Evolutionary conservation across 2,329 filamentous ascomycete species (phyloP).

Genomic region (Colletotrichum sublineola): DNA sequence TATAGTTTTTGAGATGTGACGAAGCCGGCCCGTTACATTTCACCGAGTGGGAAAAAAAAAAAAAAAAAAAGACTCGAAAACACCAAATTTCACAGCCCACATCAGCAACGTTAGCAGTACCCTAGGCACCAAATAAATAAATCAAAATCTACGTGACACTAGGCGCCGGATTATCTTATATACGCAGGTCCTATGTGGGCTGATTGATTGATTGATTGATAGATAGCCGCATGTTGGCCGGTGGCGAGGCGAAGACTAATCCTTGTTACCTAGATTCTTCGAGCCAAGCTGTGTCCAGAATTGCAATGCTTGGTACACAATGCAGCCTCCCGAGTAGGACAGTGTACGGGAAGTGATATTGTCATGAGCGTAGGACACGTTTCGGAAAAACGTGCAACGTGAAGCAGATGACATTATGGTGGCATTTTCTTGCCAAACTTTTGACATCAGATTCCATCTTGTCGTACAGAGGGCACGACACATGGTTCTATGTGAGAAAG

Average conservation of each 20-base stretch:
- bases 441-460: background rate
- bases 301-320: conserved; percentile 4
- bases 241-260: conserved; percentile 2
- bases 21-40: rapidly evolving
- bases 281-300: background rate
- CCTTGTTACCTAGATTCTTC: background rate
- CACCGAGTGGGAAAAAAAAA: background rate
- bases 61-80: background rate
- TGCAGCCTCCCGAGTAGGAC: background rate
- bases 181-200: background rate
- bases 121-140: background rate
- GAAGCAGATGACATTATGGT: background rate
- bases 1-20: background rate
- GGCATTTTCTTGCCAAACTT: background rate
- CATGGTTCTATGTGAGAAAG: background rate
- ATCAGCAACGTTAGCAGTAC: background rate
- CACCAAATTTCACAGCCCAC: too few relatives aligned
- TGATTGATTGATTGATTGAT: conserved; percentile 20
- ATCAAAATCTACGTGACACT: background rate
- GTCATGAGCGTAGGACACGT: background rate
- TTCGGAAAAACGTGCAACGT: background rate
- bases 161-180: conserved; percentile 19
- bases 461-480: background rate
- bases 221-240: conserved; percentile 4
- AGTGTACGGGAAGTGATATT: background rate